Evolutionary conservation across 2,329 filamentous ascomycete genomes (phyloP).

Genomic region (Celoporthe dispersa): DNA sequence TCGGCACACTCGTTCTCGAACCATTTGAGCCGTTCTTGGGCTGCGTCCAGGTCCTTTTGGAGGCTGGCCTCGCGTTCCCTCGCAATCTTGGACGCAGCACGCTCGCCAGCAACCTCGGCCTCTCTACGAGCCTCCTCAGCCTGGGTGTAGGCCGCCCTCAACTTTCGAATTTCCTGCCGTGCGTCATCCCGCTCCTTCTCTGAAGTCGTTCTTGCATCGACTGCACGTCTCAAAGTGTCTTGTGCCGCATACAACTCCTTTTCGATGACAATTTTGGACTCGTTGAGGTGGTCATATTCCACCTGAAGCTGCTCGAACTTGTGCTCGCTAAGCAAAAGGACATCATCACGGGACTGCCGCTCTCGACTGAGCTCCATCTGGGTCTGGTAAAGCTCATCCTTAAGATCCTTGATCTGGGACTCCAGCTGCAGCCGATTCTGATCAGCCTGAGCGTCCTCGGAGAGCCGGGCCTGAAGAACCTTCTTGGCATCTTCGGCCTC

Average conservation of each 20-base stretch:
- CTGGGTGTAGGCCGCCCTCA: conserved; percentile 82
- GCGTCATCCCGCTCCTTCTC: conserved; percentile 91
- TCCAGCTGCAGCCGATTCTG: conserved; percentile 84
- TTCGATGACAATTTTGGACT: conserved; percentile 95
- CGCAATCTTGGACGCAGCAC: conserved; percentile 75
- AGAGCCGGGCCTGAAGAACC: conserved; percentile 84
- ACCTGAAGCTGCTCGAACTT: conserved; percentile 81
- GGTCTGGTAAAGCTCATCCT: conserved; percentile 79
- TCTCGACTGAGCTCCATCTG: conserved; percentile 91
- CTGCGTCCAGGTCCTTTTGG: conserved; percentile 78
- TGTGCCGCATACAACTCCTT: conserved; percentile 97
- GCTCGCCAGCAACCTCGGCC: conserved; percentile 80
- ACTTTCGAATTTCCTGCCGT: conserved; percentile 79
- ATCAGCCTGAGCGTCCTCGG: conserved; percentile 83
- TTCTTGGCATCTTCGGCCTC: conserved; percentile 88
- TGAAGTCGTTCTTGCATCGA: conserved; percentile 76
- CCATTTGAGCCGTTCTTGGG: conserved; percentile 75
- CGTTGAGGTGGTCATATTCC: conserved; percentile 84
- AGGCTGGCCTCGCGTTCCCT: conserved; percentile 80
- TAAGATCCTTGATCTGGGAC: conserved; percentile 84
- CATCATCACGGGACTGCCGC: conserved; percentile 90
- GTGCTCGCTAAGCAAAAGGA: conserved; percentile 87
- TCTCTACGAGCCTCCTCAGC: conserved; percentile 85
- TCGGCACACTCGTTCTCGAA: conserved; percentile 79
- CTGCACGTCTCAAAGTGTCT: conserved; percentile 84